phyloP scores from a whole-genome alignment of 345 rosid genomes.

The Citrus trifoliata region DNA sequence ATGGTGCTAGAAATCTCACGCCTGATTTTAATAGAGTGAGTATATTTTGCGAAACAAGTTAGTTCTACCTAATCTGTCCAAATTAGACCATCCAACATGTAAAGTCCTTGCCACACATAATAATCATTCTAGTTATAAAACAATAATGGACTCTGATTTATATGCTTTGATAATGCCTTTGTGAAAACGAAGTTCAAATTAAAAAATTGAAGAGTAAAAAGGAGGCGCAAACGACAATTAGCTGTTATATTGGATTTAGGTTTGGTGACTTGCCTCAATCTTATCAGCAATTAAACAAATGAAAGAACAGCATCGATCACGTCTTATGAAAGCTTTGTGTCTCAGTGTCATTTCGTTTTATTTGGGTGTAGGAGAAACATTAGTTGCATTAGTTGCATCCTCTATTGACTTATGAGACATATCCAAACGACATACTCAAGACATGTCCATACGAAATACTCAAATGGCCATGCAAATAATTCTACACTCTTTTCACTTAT shows the following conservation, averaged over 20 bases:
- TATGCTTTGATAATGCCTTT: background rate
- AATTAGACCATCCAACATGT: slow-evolving; percentile 25
- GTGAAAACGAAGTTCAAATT: background rate
- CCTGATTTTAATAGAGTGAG: background rate
- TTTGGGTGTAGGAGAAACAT: slow-evolving; percentile 26
- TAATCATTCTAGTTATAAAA: background rate
- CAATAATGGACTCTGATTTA: background rate
- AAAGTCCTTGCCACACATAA: background rate
- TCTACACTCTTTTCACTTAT: slow-evolving; percentile 17
- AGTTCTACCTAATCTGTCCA: slow-evolving; percentile 17
- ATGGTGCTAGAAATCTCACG: background rate
- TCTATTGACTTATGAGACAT: slow-evolving; percentile 42
- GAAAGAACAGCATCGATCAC: background rate
- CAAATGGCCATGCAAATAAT: slow-evolving; percentile 12
- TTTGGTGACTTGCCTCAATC: slow-evolving; percentile 24
- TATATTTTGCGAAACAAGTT: background rate
- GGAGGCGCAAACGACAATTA: background rate
- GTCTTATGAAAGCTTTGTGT: background rate
- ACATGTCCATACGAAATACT: slow-evolving; percentile 16
- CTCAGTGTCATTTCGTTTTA: background rate
- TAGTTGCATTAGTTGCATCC: slow-evolving; percentile 52
- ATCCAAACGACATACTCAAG: slow-evolving; percentile 19
- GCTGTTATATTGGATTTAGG: slow-evolving; percentile 17
- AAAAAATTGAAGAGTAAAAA: background rate
- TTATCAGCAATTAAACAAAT: slow-evolving; percentile 2